Conservation (phyloP, 2,329 filamentous ascomycete species). For the Colletotrichum orchidophilum region DNA sequence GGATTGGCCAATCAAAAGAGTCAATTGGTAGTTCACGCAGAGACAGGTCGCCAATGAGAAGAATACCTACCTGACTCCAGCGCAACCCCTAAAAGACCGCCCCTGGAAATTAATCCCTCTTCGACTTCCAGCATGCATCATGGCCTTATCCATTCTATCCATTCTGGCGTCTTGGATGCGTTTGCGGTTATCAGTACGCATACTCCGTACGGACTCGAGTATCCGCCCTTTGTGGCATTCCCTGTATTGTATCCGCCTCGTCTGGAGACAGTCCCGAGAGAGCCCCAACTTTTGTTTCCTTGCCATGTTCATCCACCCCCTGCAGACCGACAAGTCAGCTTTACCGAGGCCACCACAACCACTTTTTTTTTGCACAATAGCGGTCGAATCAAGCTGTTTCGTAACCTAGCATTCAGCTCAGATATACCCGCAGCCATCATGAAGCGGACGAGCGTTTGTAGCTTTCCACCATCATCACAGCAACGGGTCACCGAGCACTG, state of each 20-base stretch:
- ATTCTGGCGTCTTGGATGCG: not conserved
- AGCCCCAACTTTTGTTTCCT: slow-evolving; percentile 6
- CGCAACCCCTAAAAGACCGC: too few relatives aligned
- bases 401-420: not conserved
- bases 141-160: not conserved
- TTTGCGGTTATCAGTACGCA: not conserved
- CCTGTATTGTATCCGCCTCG: not conserved
- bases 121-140: not conserved
- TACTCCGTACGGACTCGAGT: not conserved
- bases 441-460: slow-evolving; percentile 20
- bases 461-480: slow-evolving; percentile 9
- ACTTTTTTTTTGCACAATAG: slow-evolving; percentile 15
- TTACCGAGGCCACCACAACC: not conserved
- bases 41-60: not conserved
- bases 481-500: slow-evolving; percentile 22
- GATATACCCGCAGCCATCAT: not conserved
- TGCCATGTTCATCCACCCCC: not conserved
- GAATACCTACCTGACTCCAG: not conserved
- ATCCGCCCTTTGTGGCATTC: not conserved
- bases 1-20: not conserved
- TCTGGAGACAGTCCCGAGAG: not conserved
- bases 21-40: not conserved
- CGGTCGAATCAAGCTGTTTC: not conserved
- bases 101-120: slow-evolving; percentile 2
- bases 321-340: not conserved